These are phyloP conservation scores for Lentinula raphanica DNA, from an alignment of 768 basidiomycete species.

Conservation along the genomic window DNA sequence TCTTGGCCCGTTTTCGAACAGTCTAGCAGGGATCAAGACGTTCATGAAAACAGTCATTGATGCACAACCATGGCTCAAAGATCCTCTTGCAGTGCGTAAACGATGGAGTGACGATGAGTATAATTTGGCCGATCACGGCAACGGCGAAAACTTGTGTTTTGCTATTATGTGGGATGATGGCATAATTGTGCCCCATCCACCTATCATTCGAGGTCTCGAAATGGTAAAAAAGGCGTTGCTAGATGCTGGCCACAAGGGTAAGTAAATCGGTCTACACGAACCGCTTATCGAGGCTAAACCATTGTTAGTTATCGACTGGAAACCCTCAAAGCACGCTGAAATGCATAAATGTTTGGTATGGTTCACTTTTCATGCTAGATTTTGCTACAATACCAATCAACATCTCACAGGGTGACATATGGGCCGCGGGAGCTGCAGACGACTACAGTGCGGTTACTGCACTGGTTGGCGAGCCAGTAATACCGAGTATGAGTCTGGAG, in stretches of 20 bases:
- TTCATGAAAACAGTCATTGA: constrained; percentile 65
- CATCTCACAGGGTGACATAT: constrained; percentile 33
- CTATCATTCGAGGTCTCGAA: constrained; percentile 56
- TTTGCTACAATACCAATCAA: too few relatives aligned
- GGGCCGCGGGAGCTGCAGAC: constrained; percentile 39
- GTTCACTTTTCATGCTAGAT: not conserved
- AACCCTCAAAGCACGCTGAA: constrained; percentile 46
- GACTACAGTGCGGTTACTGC: constrained; percentile 38
- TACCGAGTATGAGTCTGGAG: constrained; percentile 40
- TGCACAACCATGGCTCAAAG: constrained; percentile 59
- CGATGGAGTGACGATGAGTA: constrained; percentile 60
- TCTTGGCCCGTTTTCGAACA: constrained; percentile 64
- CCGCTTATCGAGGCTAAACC: not conserved
- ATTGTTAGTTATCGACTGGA: constrained; percentile 63
- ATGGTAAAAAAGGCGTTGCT: constrained; percentile 49
- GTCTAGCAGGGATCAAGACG: constrained; percentile 52
- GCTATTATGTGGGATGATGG: constrained; percentile 67
- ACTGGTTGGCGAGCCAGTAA: constrained; percentile 48
- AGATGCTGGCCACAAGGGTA: constrained; percentile 63
- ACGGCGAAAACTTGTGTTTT: constrained; percentile 48
- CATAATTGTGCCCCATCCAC: constrained; percentile 55
- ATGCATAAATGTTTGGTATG: constrained; percentile 36
- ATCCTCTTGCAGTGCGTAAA: constrained; percentile 54
- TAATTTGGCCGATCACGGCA: constrained; percentile 50
- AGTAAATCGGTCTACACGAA: not conserved